phyloP scores from a whole-genome alignment of 2,329 filamentous ascomycete species.

The Diaporthe aspalathi region DNA sequence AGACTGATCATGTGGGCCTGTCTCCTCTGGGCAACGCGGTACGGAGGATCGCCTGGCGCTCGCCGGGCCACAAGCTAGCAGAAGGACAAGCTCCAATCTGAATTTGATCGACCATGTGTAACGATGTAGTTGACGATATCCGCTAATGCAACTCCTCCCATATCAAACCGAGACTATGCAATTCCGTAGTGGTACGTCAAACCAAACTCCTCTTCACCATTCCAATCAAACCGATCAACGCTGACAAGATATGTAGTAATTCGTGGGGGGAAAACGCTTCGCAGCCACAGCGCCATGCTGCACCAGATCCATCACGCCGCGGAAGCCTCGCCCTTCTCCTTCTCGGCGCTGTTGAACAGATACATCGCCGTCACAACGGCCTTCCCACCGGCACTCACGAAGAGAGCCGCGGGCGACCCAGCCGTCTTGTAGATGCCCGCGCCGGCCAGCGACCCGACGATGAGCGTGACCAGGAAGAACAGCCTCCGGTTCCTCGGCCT shows the following conservation, averaged over 20 bases:
- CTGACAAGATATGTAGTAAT: neutral
- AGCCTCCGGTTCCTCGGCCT: constrained; percentile 61
- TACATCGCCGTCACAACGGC: constrained; percentile 58
- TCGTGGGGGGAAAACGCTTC: neutral
- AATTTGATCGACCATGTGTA: neutral
- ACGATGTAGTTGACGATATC: neutral
- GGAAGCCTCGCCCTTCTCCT: constrained; percentile 37
- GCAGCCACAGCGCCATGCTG: neutral
- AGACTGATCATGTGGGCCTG: too few species aligned
- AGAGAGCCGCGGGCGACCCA: constrained; percentile 56
- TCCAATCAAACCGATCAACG: neutral
- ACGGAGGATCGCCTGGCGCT: neutral
- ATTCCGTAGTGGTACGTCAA: neutral
- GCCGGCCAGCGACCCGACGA: constrained; percentile 62
- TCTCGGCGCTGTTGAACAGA: constrained; percentile 54
- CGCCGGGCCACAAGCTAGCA: neutral
- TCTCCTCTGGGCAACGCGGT: neutral
- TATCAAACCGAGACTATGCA: neutral
- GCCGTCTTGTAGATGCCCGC: constrained; percentile 59
- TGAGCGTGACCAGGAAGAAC: constrained; percentile 60
- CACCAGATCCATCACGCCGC: constrained; percentile 12
- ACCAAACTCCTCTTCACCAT: neutral
- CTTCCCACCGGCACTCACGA: constrained; percentile 59
- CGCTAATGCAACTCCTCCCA: constrained; percentile 12
- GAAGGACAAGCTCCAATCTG: neutral